Base-by-base conservation (phyloP, 306 rosid genomes). In the Comarum palustre region DNA sequence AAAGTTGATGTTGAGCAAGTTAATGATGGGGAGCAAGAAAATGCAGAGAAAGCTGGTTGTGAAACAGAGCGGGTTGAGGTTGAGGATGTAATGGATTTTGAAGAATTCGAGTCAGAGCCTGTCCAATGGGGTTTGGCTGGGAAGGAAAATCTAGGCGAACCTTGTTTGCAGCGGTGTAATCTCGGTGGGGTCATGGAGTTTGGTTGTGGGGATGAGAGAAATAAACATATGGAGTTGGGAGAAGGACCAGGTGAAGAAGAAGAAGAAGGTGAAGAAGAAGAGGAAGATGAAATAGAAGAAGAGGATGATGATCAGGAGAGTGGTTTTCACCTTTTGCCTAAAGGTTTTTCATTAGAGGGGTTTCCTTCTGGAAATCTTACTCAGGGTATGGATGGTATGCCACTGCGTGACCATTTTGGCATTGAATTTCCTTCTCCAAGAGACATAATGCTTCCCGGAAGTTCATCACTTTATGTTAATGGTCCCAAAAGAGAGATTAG, bases 301-400 rank as follows among this genome's bases (percentile, higher is more conserved):
- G 92, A 83, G 29, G 84, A 82, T 13, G 86, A 81, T 45, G 87
- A 82, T 52, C 82, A 86, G 32, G 92, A 88, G 36, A 83, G 74
- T 2, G 90, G 85, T 60, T 88, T 89, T 79, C 84, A 82, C 68
- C 83, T 88, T 69, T 81, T 84, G 7, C 83, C 87, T 2, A 89
- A 84, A 79, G 81, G 85, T 68, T 78, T 78, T 69, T 59, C 84
- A 48, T 32, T 87, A 66, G 97, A 94, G 73, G 88, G 88, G 11
- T 87, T 89, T 80, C 3, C 90, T 72, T 84, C 95, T 10, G 87
- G 88, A 74, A 76, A 84, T 75, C 85, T 87, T 38, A 79, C 84
- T 61, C 95, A 86, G 36, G 80, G 68, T 48, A 78, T 90, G 90
- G 97, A 85, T 20, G 96, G 88, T 52, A 85, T 94, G 87, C 82